Conservation (phyloP, 306 rosid species). For the Acmispon strigosus region DNA sequence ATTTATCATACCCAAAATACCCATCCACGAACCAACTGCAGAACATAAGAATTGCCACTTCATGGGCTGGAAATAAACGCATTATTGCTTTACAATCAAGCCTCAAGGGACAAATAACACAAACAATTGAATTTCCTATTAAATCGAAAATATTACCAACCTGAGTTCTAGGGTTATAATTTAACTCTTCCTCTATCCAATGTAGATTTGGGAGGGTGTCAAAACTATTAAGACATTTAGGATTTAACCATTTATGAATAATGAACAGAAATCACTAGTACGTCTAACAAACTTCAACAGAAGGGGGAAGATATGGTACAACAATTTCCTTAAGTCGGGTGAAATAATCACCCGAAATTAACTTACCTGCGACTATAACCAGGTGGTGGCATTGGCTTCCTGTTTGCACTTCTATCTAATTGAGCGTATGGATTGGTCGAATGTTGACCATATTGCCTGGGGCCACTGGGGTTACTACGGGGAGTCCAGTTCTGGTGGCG, state of each 20-base stretch:
- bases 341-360: neutral
- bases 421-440: constrained; percentile 47
- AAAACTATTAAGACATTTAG: neutral
- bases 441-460: constrained; percentile 41
- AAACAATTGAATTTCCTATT: neutral
- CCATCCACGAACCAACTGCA: neutral
- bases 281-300: neutral
- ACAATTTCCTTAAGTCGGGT: constrained; percentile 16
- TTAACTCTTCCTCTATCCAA: neutral
- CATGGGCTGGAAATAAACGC: neutral
- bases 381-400: constrained; percentile 50
- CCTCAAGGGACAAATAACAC: neutral
- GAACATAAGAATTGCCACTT: neutral
- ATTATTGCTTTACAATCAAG: neutral
- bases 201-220: neutral
- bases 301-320: constrained; percentile 26
- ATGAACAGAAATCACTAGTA: neutral
- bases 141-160: neutral
- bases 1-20: neutral
- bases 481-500: constrained; percentile 38
- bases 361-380: constrained; percentile 40
- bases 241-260: neutral
- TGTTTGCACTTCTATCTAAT: constrained; percentile 46
- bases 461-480: constrained; percentile 10
- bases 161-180: neutral